Evolutionary conservation across 2,329 filamentous ascomycete species (phyloP), one percentile per base, ranked within the genome.

Genomic region (Huntiella omanensis): DNA sequence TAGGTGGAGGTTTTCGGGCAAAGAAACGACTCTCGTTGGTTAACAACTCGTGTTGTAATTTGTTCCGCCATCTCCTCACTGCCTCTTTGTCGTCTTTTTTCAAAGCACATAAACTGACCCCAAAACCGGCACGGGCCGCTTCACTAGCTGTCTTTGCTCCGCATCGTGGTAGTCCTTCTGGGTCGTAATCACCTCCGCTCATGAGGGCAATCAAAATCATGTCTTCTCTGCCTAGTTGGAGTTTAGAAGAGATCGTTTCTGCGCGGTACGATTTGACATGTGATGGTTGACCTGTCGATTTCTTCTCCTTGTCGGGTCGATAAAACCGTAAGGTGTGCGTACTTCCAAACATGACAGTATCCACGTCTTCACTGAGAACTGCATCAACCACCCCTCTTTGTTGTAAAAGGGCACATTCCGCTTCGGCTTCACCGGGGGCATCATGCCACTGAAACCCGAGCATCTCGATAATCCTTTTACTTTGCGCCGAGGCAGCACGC

Each of bases 271-370:
- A 65, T 38, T 80, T 83, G 45, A 96, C 80, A 56, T 96, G 91
- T 0, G 88, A 95, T 0, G 86, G 83, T 32, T 47, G 48, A 11
- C 48, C 48, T 15, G 33, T 38, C 8, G 28, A 34, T 4, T 19
- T 13, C 4, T 10, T 16, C 10, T 28, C 34, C 11, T 44, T 48
- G 19, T 36, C 15, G 36, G 35, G 22, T 15, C 40, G 48, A 12
- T 34, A 13, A 55, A 85, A 88, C 43, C 85, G 73, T 37, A 95
- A 63, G 0, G 82, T 88, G 34, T 75, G 63, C 0, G 73, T 77
- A 52, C 85, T 91, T 1, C 91, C 91, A 63, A 96, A 96, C 88
- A 96, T 96, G 55, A 96, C 73, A 2, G 88, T 91, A 58, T 98
- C 91, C 38, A 95, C 86, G 65, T 98, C 91, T 59, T 98, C 87